These are phyloP conservation scores for Colletotrichum scovillei DNA, from an alignment of 2,329 filamentous ascomycete genomes.

Conservation along the genomic window DNA sequence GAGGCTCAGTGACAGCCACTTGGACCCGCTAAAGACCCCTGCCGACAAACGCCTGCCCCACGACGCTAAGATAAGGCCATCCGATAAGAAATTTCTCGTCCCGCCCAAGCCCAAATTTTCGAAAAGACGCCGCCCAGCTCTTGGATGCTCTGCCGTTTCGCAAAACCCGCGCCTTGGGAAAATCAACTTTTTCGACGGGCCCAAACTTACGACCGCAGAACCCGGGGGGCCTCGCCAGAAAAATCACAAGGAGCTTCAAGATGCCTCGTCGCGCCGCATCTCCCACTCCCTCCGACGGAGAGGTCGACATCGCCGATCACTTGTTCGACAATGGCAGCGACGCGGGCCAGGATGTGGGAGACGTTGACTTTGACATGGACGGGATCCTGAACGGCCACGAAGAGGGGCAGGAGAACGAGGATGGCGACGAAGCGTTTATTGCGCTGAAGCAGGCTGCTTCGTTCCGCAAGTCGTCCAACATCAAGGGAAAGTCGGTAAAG, in stretches of 20 bases:
- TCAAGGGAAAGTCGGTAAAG: constrained; percentile 88
- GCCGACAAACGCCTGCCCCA: constrained; percentile 7
- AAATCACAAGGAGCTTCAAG: background rate
- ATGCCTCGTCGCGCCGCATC: constrained; percentile 84
- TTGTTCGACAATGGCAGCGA: constrained; percentile 69
- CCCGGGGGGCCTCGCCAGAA: background rate
- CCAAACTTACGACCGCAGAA: background rate
- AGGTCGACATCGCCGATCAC: constrained; percentile 87
- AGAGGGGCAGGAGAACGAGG: constrained; percentile 67
- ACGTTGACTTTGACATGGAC: constrained; percentile 65
- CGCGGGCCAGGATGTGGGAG: constrained; percentile 53
- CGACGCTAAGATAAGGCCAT: constrained; percentile 32
- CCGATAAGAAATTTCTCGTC: constrained; percentile 37
- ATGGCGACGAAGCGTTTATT: constrained; percentile 90
- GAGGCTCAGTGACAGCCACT: constrained; percentile 18
- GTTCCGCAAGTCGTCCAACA: constrained; percentile 84
- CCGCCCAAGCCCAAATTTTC: constrained; percentile 33
- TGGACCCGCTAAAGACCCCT: constrained; percentile 9
- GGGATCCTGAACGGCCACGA: constrained; percentile 70
- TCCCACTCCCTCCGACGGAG: constrained; percentile 87
- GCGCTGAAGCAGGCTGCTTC: constrained; percentile 86
- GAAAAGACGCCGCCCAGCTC: constrained; percentile 14
- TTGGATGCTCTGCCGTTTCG: constrained; percentile 19
- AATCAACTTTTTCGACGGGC: background rate
- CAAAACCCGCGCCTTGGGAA: background rate